Evolutionary conservation across 768 basidiomycete species (phyloP).

Genomic region (Lactifluus volemus): DNA sequence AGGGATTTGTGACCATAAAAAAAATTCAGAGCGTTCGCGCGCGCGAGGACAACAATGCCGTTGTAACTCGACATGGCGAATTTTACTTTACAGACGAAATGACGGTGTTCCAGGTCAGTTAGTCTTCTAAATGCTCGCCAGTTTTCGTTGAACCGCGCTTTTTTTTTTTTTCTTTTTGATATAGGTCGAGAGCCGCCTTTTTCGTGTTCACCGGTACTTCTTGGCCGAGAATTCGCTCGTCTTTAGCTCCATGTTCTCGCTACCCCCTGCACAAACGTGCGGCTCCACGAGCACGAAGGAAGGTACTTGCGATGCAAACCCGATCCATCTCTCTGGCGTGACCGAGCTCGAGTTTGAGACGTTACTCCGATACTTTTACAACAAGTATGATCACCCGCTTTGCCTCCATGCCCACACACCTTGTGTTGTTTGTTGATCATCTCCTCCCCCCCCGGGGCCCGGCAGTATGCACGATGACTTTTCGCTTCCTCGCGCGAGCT

Average conservation of each 20-base stretch:
- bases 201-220: slow-evolving; percentile 15
- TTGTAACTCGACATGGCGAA: slow-evolving; percentile 3
- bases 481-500: background rate
- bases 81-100: slow-evolving; percentile 17
- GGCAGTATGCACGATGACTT: slow-evolving; percentile 12
- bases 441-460: too few species aligned
- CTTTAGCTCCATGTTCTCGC: slow-evolving; percentile 10
- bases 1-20: background rate
- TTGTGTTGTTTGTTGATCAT: background rate
- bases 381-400: background rate
- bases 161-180: too few species aligned
- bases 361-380: slow-evolving; percentile 11
- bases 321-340: slow-evolving; percentile 8
- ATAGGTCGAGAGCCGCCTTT: slow-evolving; percentile 11
- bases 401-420: too few species aligned
- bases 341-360: slow-evolving; percentile 15
- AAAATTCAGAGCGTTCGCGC: too few species aligned
- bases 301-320: slow-evolving; percentile 5
- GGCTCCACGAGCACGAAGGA: slow-evolving; percentile 1
- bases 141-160: background rate
- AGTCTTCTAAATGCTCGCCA: background rate
- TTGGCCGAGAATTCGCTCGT: slow-evolving; percentile 11
- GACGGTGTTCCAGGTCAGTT: slow-evolving; percentile 15
- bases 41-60: too few species aligned
- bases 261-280: background rate